A percentile compares a stretch with the other conserved stretches of the same genome.
Evolutionary conservation across 257 asterid genomes (phyloP).

Genomic region (Forsythia viridissima): DNA sequence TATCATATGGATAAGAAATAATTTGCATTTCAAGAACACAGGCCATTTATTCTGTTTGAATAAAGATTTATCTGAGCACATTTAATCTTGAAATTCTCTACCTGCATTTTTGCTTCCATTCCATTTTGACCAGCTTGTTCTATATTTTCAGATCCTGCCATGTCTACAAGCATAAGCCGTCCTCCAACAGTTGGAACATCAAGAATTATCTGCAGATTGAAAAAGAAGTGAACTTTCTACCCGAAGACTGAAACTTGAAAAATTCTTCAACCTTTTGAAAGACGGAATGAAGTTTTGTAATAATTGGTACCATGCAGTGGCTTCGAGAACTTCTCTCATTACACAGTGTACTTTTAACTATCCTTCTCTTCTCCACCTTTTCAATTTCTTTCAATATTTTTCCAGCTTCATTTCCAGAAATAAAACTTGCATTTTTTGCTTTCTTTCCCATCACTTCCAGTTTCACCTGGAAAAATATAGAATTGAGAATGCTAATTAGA

Average conservation of each 20-base stretch:
- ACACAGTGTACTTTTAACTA: conserved; percentile 84
- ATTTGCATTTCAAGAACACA: background rate
- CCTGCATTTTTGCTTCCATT: conserved; percentile 96
- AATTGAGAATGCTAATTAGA: background rate
- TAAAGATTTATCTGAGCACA: background rate
- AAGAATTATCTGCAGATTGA: conserved; percentile 60
- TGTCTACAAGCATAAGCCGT: conserved; percentile 91
- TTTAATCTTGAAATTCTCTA: conserved; percentile 4
- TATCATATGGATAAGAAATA: background rate
- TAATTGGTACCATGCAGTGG: conserved; percentile 83
- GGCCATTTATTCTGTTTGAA: conserved; percentile 45
- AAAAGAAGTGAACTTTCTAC: background rate
- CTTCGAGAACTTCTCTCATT: conserved; percentile 95
- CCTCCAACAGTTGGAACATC: conserved; percentile 99
- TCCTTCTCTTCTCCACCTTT: conserved; percentile 92
- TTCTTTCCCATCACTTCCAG: conserved; percentile 95
- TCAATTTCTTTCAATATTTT: conserved; percentile 91
- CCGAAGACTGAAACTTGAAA: background rate
- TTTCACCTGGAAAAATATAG: conserved; percentile 50
- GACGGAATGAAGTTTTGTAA: conserved; percentile 22
- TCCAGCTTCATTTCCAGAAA: conserved; percentile 88
- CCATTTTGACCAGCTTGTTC: conserved; percentile 98
- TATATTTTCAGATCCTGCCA: conserved; percentile 99
- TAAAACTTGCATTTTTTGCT: conserved; percentile 84
- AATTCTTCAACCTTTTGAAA: background rate